Evolutionary conservation across 768 basidiomycete genomes (phyloP).

Genomic region (Xerocomellus chrysenteron): DNA sequence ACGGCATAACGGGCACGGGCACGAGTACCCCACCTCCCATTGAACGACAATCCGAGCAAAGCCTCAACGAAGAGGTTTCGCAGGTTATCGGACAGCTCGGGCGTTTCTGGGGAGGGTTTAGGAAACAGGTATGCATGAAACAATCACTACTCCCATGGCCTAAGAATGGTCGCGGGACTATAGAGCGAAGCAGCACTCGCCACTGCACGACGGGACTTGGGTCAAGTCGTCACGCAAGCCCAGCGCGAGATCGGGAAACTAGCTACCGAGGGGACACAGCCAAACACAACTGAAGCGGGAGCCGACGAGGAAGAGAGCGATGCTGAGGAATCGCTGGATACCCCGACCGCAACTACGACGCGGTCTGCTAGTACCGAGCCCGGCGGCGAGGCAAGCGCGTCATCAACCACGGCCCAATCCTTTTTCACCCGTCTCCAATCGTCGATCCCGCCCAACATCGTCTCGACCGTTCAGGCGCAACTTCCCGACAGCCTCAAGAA

Average conservation of each 20-base stretch:
- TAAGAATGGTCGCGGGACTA: conserved; percentile 6
- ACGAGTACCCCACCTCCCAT: conserved; percentile 46
- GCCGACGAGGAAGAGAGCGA: conserved; percentile 25
- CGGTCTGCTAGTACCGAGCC: conserved; percentile 19
- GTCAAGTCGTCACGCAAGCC: conserved; percentile 72
- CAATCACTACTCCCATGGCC: not conserved
- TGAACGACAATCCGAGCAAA: conserved; percentile 45
- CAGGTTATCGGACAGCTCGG: conserved; percentile 88
- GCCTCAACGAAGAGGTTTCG: conserved; percentile 82
- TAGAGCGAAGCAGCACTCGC: conserved; percentile 72
- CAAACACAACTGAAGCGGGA: conserved; percentile 6
- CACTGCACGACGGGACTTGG: conserved; percentile 69
- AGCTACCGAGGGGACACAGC: conserved; percentile 36
- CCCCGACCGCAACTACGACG: conserved; percentile 24
- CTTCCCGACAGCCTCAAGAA: conserved; percentile 67
- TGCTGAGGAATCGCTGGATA: conserved; percentile 27
- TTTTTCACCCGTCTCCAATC: conserved; percentile 72
- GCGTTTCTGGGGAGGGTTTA: conserved; percentile 88
- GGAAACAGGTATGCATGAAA: conserved; percentile 69
- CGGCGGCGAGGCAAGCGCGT: conserved; percentile 13
- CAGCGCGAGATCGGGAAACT: conserved; percentile 74
- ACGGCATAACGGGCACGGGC: conserved; percentile 49
- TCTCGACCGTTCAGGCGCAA: conserved; percentile 63
- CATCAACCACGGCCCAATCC: conserved; percentile 34
- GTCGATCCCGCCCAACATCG: conserved; percentile 72